These are phyloP conservation scores for Rhizophora mangle DNA, from an alignment of 345 rosid genomes.

Conservation along the genomic window DNA sequence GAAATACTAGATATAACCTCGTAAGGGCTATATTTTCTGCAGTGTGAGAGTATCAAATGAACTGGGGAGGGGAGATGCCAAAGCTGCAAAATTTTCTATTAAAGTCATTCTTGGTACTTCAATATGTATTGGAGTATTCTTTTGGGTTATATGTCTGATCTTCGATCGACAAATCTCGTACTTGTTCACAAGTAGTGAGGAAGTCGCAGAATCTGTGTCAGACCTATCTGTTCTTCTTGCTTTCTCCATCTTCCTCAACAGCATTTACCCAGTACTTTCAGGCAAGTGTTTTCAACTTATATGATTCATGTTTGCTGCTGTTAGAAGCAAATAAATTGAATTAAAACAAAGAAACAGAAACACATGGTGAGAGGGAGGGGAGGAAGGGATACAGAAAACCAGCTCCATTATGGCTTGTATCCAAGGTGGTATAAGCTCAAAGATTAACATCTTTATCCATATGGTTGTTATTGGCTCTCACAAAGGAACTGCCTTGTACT, in stretches of 20 bases:
- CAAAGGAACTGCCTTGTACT: too few species aligned
- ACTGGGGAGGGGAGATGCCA: conserved; percentile 40
- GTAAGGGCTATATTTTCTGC: not conserved
- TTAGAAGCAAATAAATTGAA: too few species aligned
- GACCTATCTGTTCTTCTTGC: conserved; percentile 37
- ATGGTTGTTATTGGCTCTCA: too few species aligned
- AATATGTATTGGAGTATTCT: conserved; percentile 22
- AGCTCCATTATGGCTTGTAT: too few species aligned
- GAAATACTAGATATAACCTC: not conserved
- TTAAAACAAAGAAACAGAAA: too few species aligned
- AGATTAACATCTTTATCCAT: too few species aligned
- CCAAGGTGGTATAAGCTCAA: too few species aligned
- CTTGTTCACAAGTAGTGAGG: conserved; percentile 31
- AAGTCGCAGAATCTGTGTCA: conserved; percentile 28
- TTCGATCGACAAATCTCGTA: conserved; percentile 26
- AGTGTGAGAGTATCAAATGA: conserved; percentile 55
- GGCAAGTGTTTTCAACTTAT: conserved; percentile 13
- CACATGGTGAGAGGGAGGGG: too few species aligned
- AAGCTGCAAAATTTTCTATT: conserved; percentile 37
- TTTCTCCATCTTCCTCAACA: conserved; percentile 39
- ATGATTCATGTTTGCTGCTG: too few species aligned
- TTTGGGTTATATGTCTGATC: conserved; percentile 32
- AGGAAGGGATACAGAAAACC: too few species aligned
- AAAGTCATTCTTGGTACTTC: conserved; percentile 28
- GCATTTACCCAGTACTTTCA: conserved; percentile 37